These are phyloP conservation scores for Mucor mucedo DNA, from an alignment of 371 early-diverging fungal species.

Conservation along the genomic window DNA sequence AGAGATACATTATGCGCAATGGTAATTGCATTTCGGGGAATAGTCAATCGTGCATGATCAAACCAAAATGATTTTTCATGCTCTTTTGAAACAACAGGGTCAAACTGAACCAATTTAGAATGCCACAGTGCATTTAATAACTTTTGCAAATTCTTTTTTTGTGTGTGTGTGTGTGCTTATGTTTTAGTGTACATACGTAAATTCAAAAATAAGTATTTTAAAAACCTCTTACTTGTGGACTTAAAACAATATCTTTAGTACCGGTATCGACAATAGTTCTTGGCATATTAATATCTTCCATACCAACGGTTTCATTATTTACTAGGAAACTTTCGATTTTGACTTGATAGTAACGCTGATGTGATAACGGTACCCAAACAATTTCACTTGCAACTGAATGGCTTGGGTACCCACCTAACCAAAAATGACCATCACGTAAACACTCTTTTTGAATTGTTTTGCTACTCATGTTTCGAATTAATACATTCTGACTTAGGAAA, in stretches of 20 bases:
- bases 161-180: neutral
- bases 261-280: conserved; percentile 20
- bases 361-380: conserved; percentile 12
- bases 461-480: neutral
- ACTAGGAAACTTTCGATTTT: conserved; percentile 10
- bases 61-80: conserved; percentile 18
- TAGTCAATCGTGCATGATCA: conserved; percentile 9
- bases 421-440: conserved; percentile 12
- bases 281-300: conserved; percentile 15
- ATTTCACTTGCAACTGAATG: conserved; percentile 20
- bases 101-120: conserved; percentile 16
- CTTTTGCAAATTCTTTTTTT: conserved; percentile 11
- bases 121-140: conserved; percentile 19
- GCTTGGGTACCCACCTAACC: conserved; percentile 19
- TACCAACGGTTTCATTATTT: conserved; percentile 6
- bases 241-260: conserved; percentile 12
- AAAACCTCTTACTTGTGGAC: conserved; percentile 5
- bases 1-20: conserved; percentile 12
- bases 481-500: conserved; percentile 2
- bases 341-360: conserved; percentile 16
- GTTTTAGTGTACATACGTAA: too few species aligned
- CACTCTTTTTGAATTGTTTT: conserved; percentile 2
- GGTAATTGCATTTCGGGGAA: conserved; percentile 4
- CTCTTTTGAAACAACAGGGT: conserved; percentile 12
- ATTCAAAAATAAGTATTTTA: too few species aligned